Evolutionary conservation across 140 eudicot species (phyloP), one percentile per base, ranked within the genome.

Genomic region (Senecio squalidus): DNA sequence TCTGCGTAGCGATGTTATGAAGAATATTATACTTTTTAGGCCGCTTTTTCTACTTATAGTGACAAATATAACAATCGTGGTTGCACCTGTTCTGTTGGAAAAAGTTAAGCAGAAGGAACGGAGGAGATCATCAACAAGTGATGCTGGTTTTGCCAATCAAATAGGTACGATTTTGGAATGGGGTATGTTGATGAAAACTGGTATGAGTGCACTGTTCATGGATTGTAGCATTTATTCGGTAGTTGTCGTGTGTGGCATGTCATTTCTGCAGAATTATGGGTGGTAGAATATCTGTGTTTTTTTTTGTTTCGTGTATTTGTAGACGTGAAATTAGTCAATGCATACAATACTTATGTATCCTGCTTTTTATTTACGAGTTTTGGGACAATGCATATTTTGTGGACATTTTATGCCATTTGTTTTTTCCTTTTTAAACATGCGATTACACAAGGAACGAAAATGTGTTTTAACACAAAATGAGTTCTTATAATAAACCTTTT

Each of bases 41-140:
- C 98, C 98, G 17, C 79, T 87, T 56, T 66, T 66, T 76, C 66
- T 92, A 23, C 82, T 92, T 70, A 4, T 92, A 22, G 36, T 87
- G 68, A 77, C 96, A 59, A 82, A 92, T 52, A 74, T 84, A 65
- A 66, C 96, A 1, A 44, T 84, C 0, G 85, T 84, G 25, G 50
- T 77, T 62, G 79, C 73, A 9, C 75, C 71, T 30, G 56, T 79
- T 48, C 79, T 84, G 30, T 48, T 71, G 46, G 85, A 61, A 31
- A 57, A 69, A 46, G 76, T 71, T 22, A 72, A 58, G 28, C 61
- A 49, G 45, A 40, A 30, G 44, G 58, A 33, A 28, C 62, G 52
- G 22, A 30, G 49, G 27, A 55, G 64, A 3, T 36, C 78, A 49
- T 45, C 64, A 33, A 53, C 36, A 9, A 79, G 81, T 45, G 84